Evolutionary conservation across 306 rosid genomes (phyloP).

Genomic region (Ochetophila trinervis): DNA sequence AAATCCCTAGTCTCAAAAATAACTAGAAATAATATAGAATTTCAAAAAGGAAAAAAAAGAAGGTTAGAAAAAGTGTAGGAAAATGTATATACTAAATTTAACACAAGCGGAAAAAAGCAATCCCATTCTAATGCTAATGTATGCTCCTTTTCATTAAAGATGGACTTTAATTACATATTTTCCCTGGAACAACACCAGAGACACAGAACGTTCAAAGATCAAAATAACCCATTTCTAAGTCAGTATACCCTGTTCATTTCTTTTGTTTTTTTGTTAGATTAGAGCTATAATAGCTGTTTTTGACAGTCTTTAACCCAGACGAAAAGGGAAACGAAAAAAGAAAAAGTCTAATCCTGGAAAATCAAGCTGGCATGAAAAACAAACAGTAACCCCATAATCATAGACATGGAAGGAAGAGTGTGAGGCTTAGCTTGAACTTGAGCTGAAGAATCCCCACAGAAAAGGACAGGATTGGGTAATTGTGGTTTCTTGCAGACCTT

Average conservation of each 20-base stretch:
- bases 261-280: conserved; percentile 3
- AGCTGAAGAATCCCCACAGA: conserved; percentile 36
- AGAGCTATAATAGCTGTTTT: conserved; percentile 7
- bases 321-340: neutral
- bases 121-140: neutral
- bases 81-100: too few relatives aligned
- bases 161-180: conserved; percentile 22
- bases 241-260: conserved; percentile 9
- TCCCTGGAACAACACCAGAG: conserved; percentile 1
- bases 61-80: too few relatives aligned
- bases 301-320: neutral
- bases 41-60: too few relatives aligned
- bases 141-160: conserved; percentile 16
- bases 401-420: conserved; percentile 10
- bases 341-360: conserved; percentile 11
- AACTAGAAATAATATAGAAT: neutral
- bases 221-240: neutral
- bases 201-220: conserved; percentile 8
- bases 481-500: conserved; percentile 39
- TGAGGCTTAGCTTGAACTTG: conserved; percentile 7
- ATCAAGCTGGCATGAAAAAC: conserved; percentile 25
- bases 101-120: too few relatives aligned
- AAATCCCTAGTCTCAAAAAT: too few relatives aligned
- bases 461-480: conserved; percentile 35
- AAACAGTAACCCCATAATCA: conserved; percentile 16